A percentile compares a stretch with the other conserved stretches of the same genome.
phyloP scores from a whole-genome alignment of 164 flowering plant genomes.

The Magnolia kwangsiensis region DNA sequence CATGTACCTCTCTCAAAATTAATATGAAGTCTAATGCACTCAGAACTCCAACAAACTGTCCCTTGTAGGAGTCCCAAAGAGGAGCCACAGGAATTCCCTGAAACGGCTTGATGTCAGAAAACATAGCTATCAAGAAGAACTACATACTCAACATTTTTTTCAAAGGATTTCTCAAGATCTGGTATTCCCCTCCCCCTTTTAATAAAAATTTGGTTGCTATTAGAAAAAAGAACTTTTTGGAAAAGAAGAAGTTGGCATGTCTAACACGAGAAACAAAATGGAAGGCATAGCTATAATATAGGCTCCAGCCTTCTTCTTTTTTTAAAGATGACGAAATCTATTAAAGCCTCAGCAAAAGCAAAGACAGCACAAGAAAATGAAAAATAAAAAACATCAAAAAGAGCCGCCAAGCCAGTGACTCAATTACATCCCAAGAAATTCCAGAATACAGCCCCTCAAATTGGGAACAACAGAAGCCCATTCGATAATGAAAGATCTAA shows the following conservation, averaged over 20 bases:
- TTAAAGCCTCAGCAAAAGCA: too few relatives aligned
- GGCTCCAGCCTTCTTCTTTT: neutral
- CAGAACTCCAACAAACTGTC: conserved; percentile 81
- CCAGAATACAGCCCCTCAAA: too few relatives aligned
- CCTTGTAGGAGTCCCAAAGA: conserved; percentile 76
- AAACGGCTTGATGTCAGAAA: conserved; percentile 25
- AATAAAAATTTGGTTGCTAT: too few relatives aligned
- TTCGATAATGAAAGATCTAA: too few relatives aligned
- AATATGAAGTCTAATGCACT: conserved; percentile 83
- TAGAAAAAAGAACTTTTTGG: too few relatives aligned
- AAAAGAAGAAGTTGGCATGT: neutral
- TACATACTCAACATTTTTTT: neutral
- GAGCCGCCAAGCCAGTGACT: too few relatives aligned
- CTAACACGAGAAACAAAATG: neutral
- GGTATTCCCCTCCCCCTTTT: too few relatives aligned
- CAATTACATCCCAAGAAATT: too few relatives aligned
- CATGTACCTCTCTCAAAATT: conserved; percentile 80
- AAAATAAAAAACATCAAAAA: too few relatives aligned
- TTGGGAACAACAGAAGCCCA: too few relatives aligned
- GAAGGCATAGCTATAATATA: neutral
- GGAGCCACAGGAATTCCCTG: conserved; percentile 91
- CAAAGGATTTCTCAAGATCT: neutral
- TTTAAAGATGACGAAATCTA: neutral
- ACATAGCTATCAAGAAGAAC: neutral
- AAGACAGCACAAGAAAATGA: too few relatives aligned